Evolutionary conservation across 1,284 basidiomycete genomes (phyloP).

Genomic region (Ganoderma lingzhi): DNA sequence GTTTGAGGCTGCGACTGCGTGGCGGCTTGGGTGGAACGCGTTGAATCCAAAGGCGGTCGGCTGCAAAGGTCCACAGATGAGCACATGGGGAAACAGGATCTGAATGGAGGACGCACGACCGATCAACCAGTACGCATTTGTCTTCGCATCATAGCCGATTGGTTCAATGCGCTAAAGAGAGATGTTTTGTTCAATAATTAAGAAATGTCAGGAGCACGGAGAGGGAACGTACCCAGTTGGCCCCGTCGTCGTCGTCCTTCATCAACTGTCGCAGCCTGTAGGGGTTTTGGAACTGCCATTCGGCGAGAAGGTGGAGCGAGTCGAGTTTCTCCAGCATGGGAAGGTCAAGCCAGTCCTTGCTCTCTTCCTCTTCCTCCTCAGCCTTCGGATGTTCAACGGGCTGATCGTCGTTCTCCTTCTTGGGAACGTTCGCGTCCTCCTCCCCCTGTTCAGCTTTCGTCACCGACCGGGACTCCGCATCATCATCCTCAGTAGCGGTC

Average conservation of each 20-base stretch:
- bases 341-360: slow-evolving; percentile 74
- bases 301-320: slow-evolving; percentile 72
- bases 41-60: slow-evolving; percentile 90
- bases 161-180: slow-evolving; percentile 79
- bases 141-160: slow-evolving; percentile 84
- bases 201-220: not conserved
- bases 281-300: slow-evolving; percentile 86
- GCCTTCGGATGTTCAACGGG: not conserved
- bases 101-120: slow-evolving; percentile 59
- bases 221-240: slow-evolving; percentile 68
- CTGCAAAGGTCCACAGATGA: slow-evolving; percentile 40
- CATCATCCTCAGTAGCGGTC: not conserved
- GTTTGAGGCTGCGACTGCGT: slow-evolving; percentile 54
- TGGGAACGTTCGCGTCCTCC: slow-evolving; percentile 23
- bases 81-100: not conserved
- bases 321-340: slow-evolving; percentile 81
- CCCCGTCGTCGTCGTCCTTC: slow-evolving; percentile 80
- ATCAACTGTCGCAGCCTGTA: slow-evolving; percentile 70
- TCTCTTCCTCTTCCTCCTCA: slow-evolving; percentile 38
- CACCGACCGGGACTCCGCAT: not conserved
- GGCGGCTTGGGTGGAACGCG: slow-evolving; percentile 65
- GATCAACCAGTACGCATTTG: slow-evolving; percentile 90
- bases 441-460: not conserved
- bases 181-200: not conserved
- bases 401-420: slow-evolving; percentile 23